Evolutionary conservation across 768 basidiomycete genomes (phyloP).

Genomic region (Tricholoma bakamatsutake): DNA sequence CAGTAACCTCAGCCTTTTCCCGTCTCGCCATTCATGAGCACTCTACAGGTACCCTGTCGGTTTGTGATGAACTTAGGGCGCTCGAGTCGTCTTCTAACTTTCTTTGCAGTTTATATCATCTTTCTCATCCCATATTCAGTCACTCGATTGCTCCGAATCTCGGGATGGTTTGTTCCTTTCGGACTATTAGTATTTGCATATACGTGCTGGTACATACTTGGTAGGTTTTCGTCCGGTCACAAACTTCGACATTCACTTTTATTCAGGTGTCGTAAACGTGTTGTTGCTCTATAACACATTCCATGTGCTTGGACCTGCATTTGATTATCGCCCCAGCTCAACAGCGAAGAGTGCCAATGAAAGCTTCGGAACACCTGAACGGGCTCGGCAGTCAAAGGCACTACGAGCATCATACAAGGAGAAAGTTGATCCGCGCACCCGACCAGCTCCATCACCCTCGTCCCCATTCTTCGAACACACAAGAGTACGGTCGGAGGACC

Average conservation of each 20-base stretch:
- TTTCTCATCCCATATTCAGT: slow-evolving; percentile 55
- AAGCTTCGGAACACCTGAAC: slow-evolving; percentile 22
- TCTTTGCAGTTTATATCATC: slow-evolving; percentile 47
- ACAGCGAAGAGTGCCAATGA: slow-evolving; percentile 23
- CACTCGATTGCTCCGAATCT: slow-evolving; percentile 39
- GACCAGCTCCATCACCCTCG: slow-evolving; percentile 2
- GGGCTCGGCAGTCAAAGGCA: slow-evolving; percentile 13
- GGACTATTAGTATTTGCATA: slow-evolving; percentile 38
- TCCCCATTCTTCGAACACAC: slow-evolving; percentile 5
- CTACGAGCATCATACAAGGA: slow-evolving; percentile 9
- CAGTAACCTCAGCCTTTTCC: slow-evolving; percentile 13
- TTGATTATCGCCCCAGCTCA: slow-evolving; percentile 26
- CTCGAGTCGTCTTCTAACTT: not conserved
- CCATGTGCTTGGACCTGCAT: slow-evolving; percentile 50
- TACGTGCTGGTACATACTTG: slow-evolving; percentile 46
- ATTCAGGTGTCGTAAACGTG: slow-evolving; percentile 57
- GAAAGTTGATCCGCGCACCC: slow-evolving; percentile 18
- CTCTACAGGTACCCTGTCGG: slow-evolving; percentile 54
- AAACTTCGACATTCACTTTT: not conserved
- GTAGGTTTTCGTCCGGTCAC: slow-evolving; percentile 27
- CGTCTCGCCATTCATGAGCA: slow-evolving; percentile 5
- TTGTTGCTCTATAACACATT: slow-evolving; percentile 65
- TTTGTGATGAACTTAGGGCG: slow-evolving; percentile 21
- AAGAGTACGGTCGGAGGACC: slow-evolving; percentile 7
- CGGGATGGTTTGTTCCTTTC: slow-evolving; percentile 43